phyloP scores from a whole-genome alignment of 257 asterid species.

The Oldenlandia corymbosa region DNA sequence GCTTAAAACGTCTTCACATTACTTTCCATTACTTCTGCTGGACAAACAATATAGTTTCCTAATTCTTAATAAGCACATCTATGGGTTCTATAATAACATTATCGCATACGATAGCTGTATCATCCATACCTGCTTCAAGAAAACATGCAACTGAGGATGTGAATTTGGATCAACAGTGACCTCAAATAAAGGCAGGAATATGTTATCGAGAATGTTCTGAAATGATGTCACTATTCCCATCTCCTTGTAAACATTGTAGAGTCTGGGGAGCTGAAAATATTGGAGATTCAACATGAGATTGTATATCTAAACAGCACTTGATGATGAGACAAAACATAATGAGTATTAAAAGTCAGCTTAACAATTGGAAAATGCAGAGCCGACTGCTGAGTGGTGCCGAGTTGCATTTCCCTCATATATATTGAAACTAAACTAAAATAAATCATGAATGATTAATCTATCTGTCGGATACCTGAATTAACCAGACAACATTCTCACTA shows the following conservation, averaged over 20 bases:
- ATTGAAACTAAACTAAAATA: background rate
- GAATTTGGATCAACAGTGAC: constrained; percentile 95
- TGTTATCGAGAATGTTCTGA: constrained; percentile 93
- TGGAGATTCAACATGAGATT: constrained; percentile 1
- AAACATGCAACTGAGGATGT: constrained; percentile 91
- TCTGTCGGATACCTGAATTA: constrained; percentile 67
- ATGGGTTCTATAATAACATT: constrained; percentile 9
- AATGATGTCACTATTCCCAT: constrained; percentile 98
- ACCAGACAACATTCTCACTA: constrained; percentile 94
- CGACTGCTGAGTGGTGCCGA: too few species aligned
- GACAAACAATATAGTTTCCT: background rate
- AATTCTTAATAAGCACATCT: background rate
- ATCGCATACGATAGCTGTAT: background rate
- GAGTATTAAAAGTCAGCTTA: background rate
- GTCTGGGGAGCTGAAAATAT: constrained; percentile 79
- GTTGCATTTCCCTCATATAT: too few species aligned
- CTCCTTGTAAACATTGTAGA: constrained; percentile 91
- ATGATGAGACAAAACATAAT: background rate
- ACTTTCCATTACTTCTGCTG: background rate
- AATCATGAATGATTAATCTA: background rate
- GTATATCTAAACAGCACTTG: background rate
- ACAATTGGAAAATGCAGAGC: too few species aligned
- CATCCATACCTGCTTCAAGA: constrained; percentile 75
- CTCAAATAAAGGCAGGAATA: constrained; percentile 92
- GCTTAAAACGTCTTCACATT: background rate